Percentiles rank a stretch among this genome's conserved stretches.
Evolutionary conservation across 139 green algal genomes (phyloP).

Genomic region (Micractinium sp.): DNA sequence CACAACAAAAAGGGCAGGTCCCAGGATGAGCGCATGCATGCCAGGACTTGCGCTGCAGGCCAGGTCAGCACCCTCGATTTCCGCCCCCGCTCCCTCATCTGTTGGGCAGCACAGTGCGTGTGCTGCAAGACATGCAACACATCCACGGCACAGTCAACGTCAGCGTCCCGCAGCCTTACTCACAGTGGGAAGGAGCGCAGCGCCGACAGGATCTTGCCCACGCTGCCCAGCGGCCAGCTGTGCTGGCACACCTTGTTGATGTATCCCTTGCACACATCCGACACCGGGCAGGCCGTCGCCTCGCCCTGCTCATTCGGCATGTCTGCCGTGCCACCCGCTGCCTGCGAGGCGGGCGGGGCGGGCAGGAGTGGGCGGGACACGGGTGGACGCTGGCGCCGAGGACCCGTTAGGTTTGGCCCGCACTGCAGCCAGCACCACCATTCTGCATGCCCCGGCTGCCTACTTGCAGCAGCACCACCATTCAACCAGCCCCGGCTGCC

Average conservation of each 20-base stretch:
- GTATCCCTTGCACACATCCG: conserved; percentile 19
- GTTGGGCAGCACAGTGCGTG: too few species aligned
- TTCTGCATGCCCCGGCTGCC: neutral
- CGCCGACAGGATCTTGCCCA: conserved; percentile 4
- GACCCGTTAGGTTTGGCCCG: neutral
- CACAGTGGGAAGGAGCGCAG: conserved; percentile 40
- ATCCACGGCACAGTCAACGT: too few species aligned
- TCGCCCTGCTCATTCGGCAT: neutral
- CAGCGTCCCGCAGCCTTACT: neutral
- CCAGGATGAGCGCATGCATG: too few species aligned
- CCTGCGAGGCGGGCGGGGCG: neutral
- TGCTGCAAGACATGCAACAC: too few species aligned
- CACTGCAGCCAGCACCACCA: neutral
- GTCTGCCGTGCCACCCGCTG: neutral
- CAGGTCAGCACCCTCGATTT: too few species aligned
- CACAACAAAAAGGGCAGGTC: too few species aligned
- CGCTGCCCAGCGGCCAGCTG: conserved; percentile 20
- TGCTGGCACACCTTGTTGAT: conserved; percentile 7
- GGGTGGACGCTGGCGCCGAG: neutral
- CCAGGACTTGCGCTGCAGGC: too few species aligned
- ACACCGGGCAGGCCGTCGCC: neutral
- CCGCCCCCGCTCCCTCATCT: too few species aligned
- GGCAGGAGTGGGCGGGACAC: neutral
- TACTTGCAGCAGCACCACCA: neutral
- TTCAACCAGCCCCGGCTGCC: neutral